A percentile compares a stretch with the other conserved stretches of the same genome.
Conservation (phyloP, 805 yeast species). For the Brettanomyces nanus region DNA sequence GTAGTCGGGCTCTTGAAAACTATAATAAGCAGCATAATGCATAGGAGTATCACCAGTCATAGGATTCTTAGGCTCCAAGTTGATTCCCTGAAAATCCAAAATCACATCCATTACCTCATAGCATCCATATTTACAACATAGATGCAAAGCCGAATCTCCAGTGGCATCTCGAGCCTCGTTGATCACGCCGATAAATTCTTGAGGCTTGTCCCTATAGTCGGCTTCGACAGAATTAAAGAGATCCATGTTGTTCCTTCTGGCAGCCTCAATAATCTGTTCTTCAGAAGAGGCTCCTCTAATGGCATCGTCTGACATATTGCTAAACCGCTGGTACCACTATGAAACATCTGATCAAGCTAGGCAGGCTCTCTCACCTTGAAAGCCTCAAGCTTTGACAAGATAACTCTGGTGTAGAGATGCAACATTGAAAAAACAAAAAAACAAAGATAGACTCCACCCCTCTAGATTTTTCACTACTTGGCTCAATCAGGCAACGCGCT, state of each 20-base stretch:
- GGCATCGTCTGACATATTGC: slow-evolving; percentile 1
- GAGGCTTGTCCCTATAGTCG: slow-evolving; percentile 25
- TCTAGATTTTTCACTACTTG: too few species aligned
- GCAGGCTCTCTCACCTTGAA: too few species aligned
- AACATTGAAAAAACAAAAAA: too few species aligned
- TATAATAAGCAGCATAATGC: slow-evolving; percentile 74
- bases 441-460: too few species aligned
- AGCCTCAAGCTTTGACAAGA: too few species aligned
- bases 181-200: slow-evolving; percentile 39
- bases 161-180: slow-evolving; percentile 69
- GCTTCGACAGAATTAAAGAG: slow-evolving; percentile 50
- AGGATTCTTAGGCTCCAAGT: slow-evolving; percentile 72
- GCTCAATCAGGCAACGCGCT: slow-evolving; percentile 7
- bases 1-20: slow-evolving; percentile 75
- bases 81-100: slow-evolving; percentile 84
- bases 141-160: slow-evolving; percentile 74
- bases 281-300: slow-evolving; percentile 64
- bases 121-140: slow-evolving; percentile 75
- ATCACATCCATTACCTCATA: slow-evolving; percentile 78
- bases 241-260: slow-evolving; percentile 82
- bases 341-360: too few species aligned
- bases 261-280: slow-evolving; percentile 79
- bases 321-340: too few species aligned
- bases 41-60: slow-evolving; percentile 81
- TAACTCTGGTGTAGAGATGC: too few species aligned